Base-by-base conservation (phyloP, 345 rosid species). In the Geranium brycei region DNA sequence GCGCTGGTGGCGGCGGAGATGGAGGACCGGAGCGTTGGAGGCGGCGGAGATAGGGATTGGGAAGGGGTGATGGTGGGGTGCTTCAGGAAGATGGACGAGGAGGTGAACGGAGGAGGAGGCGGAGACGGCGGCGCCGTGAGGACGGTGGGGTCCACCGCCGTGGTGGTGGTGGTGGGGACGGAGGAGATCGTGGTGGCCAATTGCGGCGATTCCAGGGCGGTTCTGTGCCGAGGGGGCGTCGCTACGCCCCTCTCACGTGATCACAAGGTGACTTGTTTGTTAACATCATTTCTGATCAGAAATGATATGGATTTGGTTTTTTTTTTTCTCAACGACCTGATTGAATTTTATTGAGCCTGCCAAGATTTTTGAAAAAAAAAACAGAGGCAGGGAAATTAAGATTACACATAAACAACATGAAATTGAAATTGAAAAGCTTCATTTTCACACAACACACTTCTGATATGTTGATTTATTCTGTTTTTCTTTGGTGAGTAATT, bases 171-270 rank as follows among this genome's bases (percentile, higher is more conserved):
- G 41, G 41, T 79, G 17, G 76, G 80, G 40, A 30, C 57, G 59
- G 65, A 69, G 58, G 78, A 73, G 66, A 4, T 79, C 3, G 77
- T 77, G 65, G 79, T 70, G 67, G 82, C 80, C 4, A 77, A 77
- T 62, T 69, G 83, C 8, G 86, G 86, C 16, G 75, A 79, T 55
- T 79, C 75, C 0, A 74, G 78, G 57, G 80, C 71, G 7, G 80
- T 77, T 12, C 7, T 82, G 17, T 73, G 64, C 18, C 76, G 77
- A 0, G 69, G 63, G 1, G 77, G 75, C 12, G 65, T 60, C 15
- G 74, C 73, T 7, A 11, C 75, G 32, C 76, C 82, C 12, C 41
- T 73, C 67, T 71, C 82, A 1, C 28, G 19, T 2, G 80, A 77
- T 69, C 79, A 75, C 32, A 72, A 76, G 79, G 82, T 70, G 41